Conservation (phyloP, 2,329 filamentous ascomycete genomes). For the Myriosclerotinia curreyana region DNA sequence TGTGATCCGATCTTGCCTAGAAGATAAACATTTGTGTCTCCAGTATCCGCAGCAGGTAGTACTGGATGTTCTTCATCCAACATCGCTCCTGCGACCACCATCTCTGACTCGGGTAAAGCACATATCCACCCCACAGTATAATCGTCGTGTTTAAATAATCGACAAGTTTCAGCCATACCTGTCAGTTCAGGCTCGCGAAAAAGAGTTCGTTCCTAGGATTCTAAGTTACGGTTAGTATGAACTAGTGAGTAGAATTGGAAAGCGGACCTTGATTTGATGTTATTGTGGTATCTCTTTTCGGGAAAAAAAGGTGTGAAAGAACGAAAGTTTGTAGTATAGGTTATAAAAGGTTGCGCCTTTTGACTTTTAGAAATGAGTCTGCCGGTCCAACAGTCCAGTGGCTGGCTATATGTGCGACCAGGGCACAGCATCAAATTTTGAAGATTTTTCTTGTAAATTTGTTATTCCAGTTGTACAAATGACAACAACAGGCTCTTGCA, state of each 20-base stretch:
- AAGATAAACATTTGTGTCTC: slow-evolving; percentile 26
- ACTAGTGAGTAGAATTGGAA: not conserved
- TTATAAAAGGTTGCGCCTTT: not conserved
- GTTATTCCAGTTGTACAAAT: not conserved
- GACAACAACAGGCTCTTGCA: not conserved
- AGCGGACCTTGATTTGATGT: not conserved
- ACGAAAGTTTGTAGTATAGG: no score
- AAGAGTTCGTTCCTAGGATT: slow-evolving; percentile 1
- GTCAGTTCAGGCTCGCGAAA: slow-evolving; percentile 9
- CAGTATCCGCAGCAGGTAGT: slow-evolving; percentile 22
- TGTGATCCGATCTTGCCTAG: slow-evolving; percentile 27
- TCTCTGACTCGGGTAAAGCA: slow-evolving; percentile 26
- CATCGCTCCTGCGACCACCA: slow-evolving; percentile 26
- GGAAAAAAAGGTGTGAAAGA: no score
- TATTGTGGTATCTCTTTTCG: not conserved
- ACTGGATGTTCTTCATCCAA: slow-evolving; percentile 28
- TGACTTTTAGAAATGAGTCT: not conserved
- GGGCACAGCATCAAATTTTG: not conserved
- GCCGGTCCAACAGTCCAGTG: not conserved
- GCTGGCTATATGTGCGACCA: not conserved
- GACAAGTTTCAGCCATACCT: slow-evolving; percentile 9
- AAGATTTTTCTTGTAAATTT: not conserved
- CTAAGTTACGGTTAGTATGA: not conserved
- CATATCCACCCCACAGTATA: slow-evolving; percentile 33
- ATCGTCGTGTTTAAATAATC: not conserved